phyloP scores from a whole-genome alignment of 108 stramenopile genomes.

The Schizochytrium sp. region DNA sequence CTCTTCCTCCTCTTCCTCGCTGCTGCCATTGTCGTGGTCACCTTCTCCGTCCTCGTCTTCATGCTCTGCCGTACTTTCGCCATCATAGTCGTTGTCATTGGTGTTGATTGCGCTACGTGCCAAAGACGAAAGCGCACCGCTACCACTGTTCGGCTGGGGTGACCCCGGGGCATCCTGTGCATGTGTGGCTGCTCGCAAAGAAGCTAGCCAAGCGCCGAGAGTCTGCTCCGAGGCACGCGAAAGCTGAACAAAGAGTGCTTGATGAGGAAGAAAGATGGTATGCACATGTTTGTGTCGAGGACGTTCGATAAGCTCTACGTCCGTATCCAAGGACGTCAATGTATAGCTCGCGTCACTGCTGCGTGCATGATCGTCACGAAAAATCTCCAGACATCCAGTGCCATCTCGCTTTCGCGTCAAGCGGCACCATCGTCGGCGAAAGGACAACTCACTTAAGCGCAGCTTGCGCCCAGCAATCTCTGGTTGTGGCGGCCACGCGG shows the following conservation, averaged over 20 bases:
- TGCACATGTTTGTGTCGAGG: not conserved
- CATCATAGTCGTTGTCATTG: no score
- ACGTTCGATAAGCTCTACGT: not conserved
- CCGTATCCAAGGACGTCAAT: not conserved
- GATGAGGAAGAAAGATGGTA: not conserved
- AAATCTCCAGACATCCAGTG: not conserved
- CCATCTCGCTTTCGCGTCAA: not conserved
- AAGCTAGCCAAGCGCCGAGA: not conserved
- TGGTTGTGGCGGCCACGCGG: not conserved
- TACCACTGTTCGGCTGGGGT: no score
- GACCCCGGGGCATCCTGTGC: no score
- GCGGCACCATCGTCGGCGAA: not conserved
- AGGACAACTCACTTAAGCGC: not conserved
- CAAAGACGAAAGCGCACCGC: no score
- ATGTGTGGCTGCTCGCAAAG: not conserved
- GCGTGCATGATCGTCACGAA: not conserved
- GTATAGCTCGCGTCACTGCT: not conserved
- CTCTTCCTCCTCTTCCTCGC: not conserved
- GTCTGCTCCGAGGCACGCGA: not conserved
- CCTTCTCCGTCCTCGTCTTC: no score
- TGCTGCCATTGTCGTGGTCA: no score
- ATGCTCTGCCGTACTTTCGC: no score
- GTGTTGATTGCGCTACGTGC: no score
- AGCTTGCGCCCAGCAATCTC: not conserved
- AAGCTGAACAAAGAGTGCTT: not conserved